Conservation (phyloP, 116 monocot genomes). For the Papilionanthe hybrid region DNA sequence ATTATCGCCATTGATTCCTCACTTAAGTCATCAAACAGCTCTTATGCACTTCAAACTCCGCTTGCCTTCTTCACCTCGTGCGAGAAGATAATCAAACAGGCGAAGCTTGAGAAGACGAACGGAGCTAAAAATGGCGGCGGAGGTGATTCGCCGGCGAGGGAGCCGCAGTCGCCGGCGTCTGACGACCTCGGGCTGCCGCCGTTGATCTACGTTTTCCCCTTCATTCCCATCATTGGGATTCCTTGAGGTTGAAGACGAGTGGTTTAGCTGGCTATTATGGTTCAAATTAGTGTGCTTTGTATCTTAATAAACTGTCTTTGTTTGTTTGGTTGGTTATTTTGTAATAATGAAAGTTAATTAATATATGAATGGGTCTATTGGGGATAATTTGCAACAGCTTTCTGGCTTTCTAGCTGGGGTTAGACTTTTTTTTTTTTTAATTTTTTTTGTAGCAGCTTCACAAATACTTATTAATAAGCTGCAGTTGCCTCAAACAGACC, state of each 20-base stretch:
- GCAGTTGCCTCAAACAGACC: too few relatives aligned
- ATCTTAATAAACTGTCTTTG: too few relatives aligned
- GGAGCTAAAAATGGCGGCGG: neutral
- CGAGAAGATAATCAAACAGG: constrained; percentile 3
- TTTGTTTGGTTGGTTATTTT: too few relatives aligned
- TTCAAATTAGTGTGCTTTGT: too few relatives aligned
- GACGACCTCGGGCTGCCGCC: neutral
- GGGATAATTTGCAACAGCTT: too few relatives aligned
- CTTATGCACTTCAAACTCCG: constrained; percentile 17
- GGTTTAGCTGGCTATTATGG: too few relatives aligned
- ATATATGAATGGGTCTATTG: too few relatives aligned
- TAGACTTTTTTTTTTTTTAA: too few relatives aligned
- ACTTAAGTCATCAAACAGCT: neutral
- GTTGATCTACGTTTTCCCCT: constrained; percentile 4
- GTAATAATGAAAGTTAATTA: too few relatives aligned
- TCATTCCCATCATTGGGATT: constrained; percentile 8
- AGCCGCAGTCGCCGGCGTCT: neutral
- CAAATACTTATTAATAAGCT: too few relatives aligned
- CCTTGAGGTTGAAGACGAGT: neutral
- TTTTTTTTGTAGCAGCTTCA: too few relatives aligned
- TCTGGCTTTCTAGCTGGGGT: too few relatives aligned
- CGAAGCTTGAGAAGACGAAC: neutral
- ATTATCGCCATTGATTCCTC: neutral
- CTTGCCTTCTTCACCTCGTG: constrained; percentile 27
- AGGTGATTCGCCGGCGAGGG: neutral